A percentile compares a stretch with the other conserved stretches of the same genome.
phyloP scores from a whole-genome alignment of 2,329 filamentous ascomycete genomes.

The Venturia aucupariae region DNA sequence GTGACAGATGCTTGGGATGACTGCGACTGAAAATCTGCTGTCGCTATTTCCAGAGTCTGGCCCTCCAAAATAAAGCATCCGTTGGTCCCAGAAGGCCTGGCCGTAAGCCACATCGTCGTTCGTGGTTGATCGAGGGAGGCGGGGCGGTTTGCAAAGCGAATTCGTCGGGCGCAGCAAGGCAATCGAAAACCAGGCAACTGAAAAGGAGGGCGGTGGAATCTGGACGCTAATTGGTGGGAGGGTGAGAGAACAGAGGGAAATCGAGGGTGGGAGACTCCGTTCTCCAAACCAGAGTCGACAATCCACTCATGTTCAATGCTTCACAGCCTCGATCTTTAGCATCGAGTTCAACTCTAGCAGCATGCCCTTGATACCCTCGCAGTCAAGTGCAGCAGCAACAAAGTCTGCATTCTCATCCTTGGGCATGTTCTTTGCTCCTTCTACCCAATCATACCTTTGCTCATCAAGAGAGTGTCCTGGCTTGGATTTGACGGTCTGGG shows the following conservation, averaged over 20 bases:
- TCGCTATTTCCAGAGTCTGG: background rate
- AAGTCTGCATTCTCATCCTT: background rate
- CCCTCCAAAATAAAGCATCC: background rate
- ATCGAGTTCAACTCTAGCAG: background rate
- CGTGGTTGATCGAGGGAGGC: background rate
- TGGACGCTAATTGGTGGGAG: background rate
- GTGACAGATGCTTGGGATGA: background rate
- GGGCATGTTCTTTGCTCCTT: background rate
- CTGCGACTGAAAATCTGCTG: background rate
- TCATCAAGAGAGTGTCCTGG: background rate
- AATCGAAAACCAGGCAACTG: background rate
- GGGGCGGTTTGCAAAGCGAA: background rate
- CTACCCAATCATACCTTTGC: background rate
- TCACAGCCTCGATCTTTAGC: background rate
- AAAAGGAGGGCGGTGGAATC: background rate
- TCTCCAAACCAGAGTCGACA: background rate
- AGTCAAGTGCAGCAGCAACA: background rate
- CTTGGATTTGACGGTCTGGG: background rate
- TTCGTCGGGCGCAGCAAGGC: conserved; percentile 1
- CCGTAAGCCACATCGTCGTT: background rate
- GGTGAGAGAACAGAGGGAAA: background rate
- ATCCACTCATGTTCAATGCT: background rate
- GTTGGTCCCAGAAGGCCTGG: background rate
- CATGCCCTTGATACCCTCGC: background rate
- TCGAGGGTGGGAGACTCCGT: background rate